Conservation (phyloP, 2,329 filamentous ascomycete genomes). For the Aureobasidium vineae region DNA sequence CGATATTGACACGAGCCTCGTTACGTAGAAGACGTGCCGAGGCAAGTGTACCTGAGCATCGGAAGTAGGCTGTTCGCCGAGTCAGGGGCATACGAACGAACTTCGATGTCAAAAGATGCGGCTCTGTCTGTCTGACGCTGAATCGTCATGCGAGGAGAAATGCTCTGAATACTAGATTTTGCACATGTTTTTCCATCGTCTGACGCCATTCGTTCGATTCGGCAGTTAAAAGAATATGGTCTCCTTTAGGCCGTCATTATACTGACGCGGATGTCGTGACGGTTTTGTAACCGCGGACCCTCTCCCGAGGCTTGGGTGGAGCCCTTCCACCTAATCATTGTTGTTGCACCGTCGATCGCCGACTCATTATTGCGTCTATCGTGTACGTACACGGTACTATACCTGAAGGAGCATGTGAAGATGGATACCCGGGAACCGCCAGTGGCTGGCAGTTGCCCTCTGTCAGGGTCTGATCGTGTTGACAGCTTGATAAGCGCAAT, state of each 20-base stretch:
- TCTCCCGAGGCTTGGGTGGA: not conserved
- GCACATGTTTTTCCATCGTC: too few species aligned
- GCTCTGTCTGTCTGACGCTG: not conserved
- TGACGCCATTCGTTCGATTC: not conserved
- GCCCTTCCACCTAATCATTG: not conserved
- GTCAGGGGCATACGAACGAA: not conserved
- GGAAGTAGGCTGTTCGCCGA: not conserved
- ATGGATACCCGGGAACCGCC: not conserved
- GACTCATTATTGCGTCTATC: not conserved
- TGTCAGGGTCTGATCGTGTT: constrained; percentile 19
- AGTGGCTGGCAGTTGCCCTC: not conserved
- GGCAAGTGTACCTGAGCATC: constrained; percentile 3
- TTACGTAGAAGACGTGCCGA: not conserved
- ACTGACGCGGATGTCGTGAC: constrained; percentile 5
- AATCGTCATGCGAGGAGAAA: not conserved
- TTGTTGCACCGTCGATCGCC: not conserved
- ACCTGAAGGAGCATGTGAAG: constrained; percentile 13
- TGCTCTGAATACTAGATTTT: too few species aligned
- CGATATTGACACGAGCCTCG: constrained; percentile 12
- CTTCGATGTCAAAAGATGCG: not conserved
- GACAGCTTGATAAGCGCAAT: constrained; percentile 20
- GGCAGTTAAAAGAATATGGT: too few species aligned
- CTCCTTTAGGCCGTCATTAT: not conserved
- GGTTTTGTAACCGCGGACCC: not conserved
- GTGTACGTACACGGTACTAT: constrained; percentile 12